Evolutionary conservation across 2,329 filamentous ascomycete species (phyloP), one percentile per base, ranked within the genome.

Genomic region (Verticillium alfalfae): DNA sequence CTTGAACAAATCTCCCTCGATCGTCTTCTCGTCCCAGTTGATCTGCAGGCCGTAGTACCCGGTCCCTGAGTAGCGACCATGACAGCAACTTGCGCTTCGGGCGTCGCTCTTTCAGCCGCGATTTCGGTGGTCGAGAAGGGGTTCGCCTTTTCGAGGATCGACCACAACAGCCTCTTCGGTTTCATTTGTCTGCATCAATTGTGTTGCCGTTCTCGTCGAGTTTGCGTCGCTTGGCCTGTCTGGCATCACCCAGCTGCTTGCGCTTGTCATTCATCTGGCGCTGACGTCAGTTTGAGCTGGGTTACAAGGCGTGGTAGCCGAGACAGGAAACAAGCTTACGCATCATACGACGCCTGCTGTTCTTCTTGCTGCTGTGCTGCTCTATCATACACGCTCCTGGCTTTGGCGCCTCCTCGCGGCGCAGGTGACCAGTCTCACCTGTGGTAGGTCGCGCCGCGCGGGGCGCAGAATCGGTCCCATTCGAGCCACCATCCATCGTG

Each of bases 41-140:
- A 99, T 90, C 78, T 99, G 95, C 88, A 99, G 96, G 70, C 95
- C 95, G 78, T 92, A 93, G 81, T 99, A 99, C 16, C 95, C 95
- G 10, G 92, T 97, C 58, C 95, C 95, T 6, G 93, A 93, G 75
- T 99, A 99, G 16, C 95, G 68, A 99, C 88, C 81, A 98, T 80
- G 37, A 99, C 93, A 49, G 94, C 95, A 58, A 97, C 94, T 99
- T 99, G 75, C 91, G 88, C 83, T 99, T 99, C 31, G 95, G 95
- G 61, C 88, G 87, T 66, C 94, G 88, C 72, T 89, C 88, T 74
- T 74, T 99, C 95, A 56, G 88, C 87, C 13, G 90, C 91, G 67
- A 97, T 94, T 76, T 97, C 93, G 66, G 95, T 92, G 68, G 91
- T 84, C 60, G 78, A 77, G 68, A 87, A 87, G 45, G 80, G 78